phyloP scores from a whole-genome alignment of 2,329 filamentous ascomycete species.

The Colletotrichum sp. region DNA sequence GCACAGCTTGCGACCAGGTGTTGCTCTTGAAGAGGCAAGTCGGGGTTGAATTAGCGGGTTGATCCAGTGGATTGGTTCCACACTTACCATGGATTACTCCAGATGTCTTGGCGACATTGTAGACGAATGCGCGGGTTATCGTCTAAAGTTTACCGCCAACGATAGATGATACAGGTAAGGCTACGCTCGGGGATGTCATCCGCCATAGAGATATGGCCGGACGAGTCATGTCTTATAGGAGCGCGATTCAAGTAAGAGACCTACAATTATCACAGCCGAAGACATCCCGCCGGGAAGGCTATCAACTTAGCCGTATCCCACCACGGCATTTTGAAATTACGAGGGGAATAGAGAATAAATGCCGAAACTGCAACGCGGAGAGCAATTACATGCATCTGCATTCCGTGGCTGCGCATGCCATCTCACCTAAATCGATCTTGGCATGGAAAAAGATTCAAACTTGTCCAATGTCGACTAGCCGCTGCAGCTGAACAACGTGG shows the following conservation, averaged over 20 bases:
- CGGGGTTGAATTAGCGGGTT: background rate
- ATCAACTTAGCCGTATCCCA: background rate
- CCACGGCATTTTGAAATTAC: background rate
- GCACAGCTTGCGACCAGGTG: background rate
- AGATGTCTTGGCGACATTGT: background rate
- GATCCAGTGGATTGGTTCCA: background rate
- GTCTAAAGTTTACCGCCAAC: background rate
- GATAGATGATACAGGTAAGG: background rate
- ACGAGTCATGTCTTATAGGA: background rate
- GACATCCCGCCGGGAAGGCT: background rate
- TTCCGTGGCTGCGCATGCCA: background rate
- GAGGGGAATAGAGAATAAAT: accelerated
- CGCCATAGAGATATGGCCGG: background rate
- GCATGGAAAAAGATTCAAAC: background rate
- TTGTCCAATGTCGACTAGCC: background rate
- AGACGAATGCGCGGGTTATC: background rate
- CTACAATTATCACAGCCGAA: background rate
- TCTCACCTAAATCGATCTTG: background rate
- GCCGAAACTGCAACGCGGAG: background rate
- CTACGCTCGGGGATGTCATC: background rate
- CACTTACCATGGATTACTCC: background rate
- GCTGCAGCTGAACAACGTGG: background rate
- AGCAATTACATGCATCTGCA: background rate
- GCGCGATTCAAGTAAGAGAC: background rate
- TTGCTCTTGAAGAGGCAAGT: background rate